A percentile compares a stretch with the other conserved stretches of the same genome.
Conservation (phyloP, 306 rosid species). For the Phaseolus lunatus region DNA sequence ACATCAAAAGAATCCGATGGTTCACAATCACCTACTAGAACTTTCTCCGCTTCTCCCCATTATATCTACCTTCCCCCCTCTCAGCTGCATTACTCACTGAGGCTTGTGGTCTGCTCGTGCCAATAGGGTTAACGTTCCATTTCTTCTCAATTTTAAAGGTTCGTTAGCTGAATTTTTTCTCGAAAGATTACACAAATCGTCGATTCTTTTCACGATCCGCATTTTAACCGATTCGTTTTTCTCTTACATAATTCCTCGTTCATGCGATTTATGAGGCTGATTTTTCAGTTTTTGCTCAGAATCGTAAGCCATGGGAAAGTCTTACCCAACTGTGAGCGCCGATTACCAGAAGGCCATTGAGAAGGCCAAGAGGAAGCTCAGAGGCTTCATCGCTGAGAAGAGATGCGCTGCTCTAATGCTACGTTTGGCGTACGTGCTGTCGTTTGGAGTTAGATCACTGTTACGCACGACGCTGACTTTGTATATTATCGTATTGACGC, state of each 20-base stretch:
- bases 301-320: slow-evolving; percentile 68
- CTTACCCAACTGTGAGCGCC: slow-evolving; percentile 79
- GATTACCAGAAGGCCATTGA: slow-evolving; percentile 81
- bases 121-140: slow-evolving; percentile 9
- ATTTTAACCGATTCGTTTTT: not conserved
- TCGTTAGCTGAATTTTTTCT: not conserved
- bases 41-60: slow-evolving; percentile 43
- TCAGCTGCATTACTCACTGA: not conserved
- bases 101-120: slow-evolving; percentile 61
- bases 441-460: not conserved
- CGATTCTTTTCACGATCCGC: not conserved
- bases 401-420: slow-evolving; percentile 87
- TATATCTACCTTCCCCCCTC: slow-evolving; percentile 42
- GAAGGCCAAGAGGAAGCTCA: slow-evolving; percentile 92
- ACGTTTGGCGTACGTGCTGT: slow-evolving; percentile 73
- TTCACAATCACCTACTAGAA: slow-evolving; percentile 44
- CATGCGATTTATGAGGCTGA: not conserved
- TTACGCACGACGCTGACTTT: not conserved
- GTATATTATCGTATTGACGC: not conserved
- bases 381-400: slow-evolving; percentile 93
- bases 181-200: not conserved
- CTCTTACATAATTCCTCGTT: not conserved
- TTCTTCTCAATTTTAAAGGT: slow-evolving; percentile 37
- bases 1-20: slow-evolving; percentile 34
- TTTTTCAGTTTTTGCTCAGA: slow-evolving; percentile 8